Conservation (phyloP, 2,329 filamentous ascomycete species). For the Nemania serpens region DNA sequence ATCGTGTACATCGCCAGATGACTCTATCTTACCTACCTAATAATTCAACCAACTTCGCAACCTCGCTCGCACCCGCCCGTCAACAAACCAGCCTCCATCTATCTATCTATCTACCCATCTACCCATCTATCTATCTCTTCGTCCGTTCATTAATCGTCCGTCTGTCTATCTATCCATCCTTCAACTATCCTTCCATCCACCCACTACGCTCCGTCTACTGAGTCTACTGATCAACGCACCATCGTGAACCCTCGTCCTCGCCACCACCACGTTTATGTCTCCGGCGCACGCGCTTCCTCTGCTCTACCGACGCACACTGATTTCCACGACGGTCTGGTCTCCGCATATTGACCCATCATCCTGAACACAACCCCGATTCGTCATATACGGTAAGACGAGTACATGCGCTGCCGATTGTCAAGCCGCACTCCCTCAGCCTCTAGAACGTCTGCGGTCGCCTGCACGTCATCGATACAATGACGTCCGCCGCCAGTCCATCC, state of each 20-base stretch:
- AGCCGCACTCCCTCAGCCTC: slow-evolving; percentile 19
- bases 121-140: background rate
- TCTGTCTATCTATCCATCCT: background rate
- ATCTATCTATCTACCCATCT: background rate
- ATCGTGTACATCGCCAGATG: background rate
- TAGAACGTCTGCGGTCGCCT: slow-evolving; percentile 34
- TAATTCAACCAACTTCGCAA: background rate
- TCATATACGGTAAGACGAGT: slow-evolving; percentile 17
- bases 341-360: slow-evolving; percentile 19
- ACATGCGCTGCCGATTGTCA: slow-evolving; percentile 26
- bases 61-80: background rate
- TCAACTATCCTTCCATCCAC: too few species aligned
- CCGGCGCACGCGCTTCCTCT: slow-evolving; percentile 11
- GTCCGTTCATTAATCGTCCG: background rate
- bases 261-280: slow-evolving; percentile 19
- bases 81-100: background rate
- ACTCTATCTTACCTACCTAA: background rate
- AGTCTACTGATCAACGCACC: slow-evolving; percentile 2
- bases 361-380: slow-evolving; percentile 3
- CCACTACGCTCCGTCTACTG: slow-evolving; percentile 1
- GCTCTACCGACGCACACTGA: background rate
- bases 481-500: slow-evolving; percentile 40
- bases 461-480: slow-evolving; percentile 43
- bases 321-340: slow-evolving; percentile 1
- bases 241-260: background rate